A percentile compares a stretch with the other conserved stretches of the same genome.
Evolutionary conservation across 768 basidiomycete genomes (phyloP).

Genomic region (Pisolithus marmoratus): DNA sequence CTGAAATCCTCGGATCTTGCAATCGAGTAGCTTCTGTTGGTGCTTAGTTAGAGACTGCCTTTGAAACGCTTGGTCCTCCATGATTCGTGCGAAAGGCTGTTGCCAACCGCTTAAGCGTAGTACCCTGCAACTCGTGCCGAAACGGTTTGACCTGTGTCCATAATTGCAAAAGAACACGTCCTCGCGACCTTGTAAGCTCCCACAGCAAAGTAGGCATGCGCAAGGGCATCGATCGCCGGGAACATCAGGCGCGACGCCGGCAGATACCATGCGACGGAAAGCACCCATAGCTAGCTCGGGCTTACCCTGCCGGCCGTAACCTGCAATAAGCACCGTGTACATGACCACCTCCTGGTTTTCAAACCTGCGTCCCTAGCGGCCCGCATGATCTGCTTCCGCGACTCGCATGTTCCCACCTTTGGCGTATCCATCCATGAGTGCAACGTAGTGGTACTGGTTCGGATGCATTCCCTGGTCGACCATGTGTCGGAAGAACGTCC

Average conservation of each 20-base stretch:
- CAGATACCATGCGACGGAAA: conserved; percentile 59
- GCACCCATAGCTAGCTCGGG: conserved; percentile 46
- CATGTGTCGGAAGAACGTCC: conserved; percentile 51
- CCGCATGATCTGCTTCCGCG: conserved; percentile 52
- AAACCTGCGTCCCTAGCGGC: conserved; percentile 46
- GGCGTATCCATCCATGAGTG: conserved; percentile 72
- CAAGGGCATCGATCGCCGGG: conserved; percentile 63
- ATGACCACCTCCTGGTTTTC: conserved; percentile 56
- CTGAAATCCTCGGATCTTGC: conserved; percentile 29
- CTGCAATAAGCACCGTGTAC: conserved; percentile 74
- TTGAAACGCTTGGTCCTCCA: conserved; percentile 9
- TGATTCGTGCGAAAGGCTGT: conserved; percentile 38
- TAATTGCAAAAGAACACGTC: conserved; percentile 47
- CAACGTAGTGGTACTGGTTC: conserved; percentile 64
- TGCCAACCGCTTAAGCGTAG: conserved; percentile 42
- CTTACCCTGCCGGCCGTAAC: conserved; percentile 56
- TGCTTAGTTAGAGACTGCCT: conserved; percentile 23
- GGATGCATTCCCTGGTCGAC: conserved; percentile 65
- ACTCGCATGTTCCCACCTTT: conserved; percentile 51
- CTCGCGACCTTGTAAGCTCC: conserved; percentile 49
- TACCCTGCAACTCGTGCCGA: conserved; percentile 41
- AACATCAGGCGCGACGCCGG: conserved; percentile 66
- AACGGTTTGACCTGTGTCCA: conserved; percentile 65
- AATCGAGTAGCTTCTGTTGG: conserved; percentile 33
- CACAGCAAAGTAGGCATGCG: conserved; percentile 57